A percentile compares a stretch with the other conserved stretches of the same genome.
Evolutionary conservation across 2,329 filamentous ascomycete genomes (phyloP).

Genomic region (Sclerotiophoma versabilis): DNA sequence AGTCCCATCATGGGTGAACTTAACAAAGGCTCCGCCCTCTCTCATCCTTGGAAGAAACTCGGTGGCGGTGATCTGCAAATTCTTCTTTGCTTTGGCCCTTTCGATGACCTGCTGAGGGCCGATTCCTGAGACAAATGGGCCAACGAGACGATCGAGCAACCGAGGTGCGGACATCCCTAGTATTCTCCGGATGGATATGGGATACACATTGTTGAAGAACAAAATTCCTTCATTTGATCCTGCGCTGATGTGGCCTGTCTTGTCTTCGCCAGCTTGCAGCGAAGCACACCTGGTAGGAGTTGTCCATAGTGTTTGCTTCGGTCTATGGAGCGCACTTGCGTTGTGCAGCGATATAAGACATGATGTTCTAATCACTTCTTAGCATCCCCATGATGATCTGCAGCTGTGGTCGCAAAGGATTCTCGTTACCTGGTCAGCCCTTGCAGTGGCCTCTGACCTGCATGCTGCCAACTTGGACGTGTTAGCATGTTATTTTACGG

Average conservation of each 20-base stretch:
- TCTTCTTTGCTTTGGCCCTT: slow-evolving; percentile 66
- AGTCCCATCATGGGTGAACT: slow-evolving; percentile 69
- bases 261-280: slow-evolving; percentile 64
- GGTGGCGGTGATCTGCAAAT: slow-evolving; percentile 72
- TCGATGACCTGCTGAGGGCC: slow-evolving; percentile 62
- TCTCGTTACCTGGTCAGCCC: slow-evolving; percentile 33
- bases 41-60: slow-evolving; percentile 85
- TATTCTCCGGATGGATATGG: slow-evolving; percentile 74
- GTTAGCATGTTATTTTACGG: slow-evolving; percentile 24
- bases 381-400: slow-evolving; percentile 34
- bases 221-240: slow-evolving; percentile 79
- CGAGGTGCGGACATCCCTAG: slow-evolving; percentile 61
- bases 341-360: slow-evolving; percentile 9
- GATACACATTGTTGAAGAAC: slow-evolving; percentile 93
- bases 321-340: neutral
- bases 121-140: slow-evolving; percentile 59
- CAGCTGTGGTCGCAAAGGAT: slow-evolving; percentile 23
- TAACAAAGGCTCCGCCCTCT: slow-evolving; percentile 93
- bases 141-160: slow-evolving; percentile 60
- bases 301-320: slow-evolving; percentile 13
- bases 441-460: slow-evolving; percentile 26
- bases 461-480: slow-evolving; percentile 28
- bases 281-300: slow-evolving; percentile 38
- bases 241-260: slow-evolving; percentile 82
- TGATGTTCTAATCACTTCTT: slow-evolving; percentile 26